phyloP scores from a whole-genome alignment of 108 stramenopile genomes.

The Nitzschia sp. region DNA sequence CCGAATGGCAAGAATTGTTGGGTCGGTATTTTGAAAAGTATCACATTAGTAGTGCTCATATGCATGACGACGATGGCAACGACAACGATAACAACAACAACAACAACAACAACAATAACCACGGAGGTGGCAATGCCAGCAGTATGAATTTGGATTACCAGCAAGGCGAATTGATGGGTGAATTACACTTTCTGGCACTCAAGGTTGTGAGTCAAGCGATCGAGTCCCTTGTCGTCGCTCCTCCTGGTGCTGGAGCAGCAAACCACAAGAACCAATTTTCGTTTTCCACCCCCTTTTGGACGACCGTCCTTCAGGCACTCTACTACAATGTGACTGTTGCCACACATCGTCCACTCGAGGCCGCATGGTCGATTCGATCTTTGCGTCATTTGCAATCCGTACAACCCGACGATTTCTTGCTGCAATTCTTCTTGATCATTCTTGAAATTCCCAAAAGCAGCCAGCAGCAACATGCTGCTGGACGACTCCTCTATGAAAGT shows the following conservation, averaged over 20 bases:
- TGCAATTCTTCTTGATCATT: neutral
- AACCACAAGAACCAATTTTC: neutral
- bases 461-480: neutral
- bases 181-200: slow-evolving; percentile 12
- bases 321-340: neutral
- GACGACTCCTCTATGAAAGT: neutral
- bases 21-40: neutral
- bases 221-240: neutral
- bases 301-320: neutral
- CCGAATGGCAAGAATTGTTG: slow-evolving; percentile 3
- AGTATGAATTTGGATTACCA: neutral
- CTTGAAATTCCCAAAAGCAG: too few relatives aligned
- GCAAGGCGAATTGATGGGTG: neutral
- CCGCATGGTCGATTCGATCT: slow-evolving; percentile 1
- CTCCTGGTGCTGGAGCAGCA: neutral
- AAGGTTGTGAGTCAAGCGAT: slow-evolving; percentile 12
- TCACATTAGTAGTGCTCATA: neutral
- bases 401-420: neutral
- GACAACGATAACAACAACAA: neutral
- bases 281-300: slow-evolving; percentile 7
- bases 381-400: slow-evolving; percentile 12
- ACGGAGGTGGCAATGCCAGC: too few relatives aligned
- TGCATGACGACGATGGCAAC: neutral
- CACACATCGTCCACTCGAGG: slow-evolving; percentile 7
- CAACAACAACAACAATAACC: neutral